A percentile compares a stretch with the other conserved stretches of the same genome.
Evolutionary conservation across 768 basidiomycete genomes (phyloP).

Genomic region (Candolleomyces aberdarensis): DNA sequence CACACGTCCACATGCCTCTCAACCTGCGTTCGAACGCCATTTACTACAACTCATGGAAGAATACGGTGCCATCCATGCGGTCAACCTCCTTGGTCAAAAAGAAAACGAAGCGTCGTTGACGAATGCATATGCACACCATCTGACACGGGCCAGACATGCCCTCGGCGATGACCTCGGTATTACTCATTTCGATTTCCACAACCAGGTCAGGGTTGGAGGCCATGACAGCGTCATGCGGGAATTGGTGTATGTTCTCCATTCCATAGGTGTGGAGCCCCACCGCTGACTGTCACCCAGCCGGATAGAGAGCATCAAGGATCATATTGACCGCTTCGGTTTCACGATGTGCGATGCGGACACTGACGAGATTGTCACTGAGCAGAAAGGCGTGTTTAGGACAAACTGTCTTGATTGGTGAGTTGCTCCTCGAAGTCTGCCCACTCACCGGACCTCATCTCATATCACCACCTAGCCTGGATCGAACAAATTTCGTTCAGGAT

Average conservation of each 20-base stretch:
- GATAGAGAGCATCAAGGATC: conserved; percentile 53
- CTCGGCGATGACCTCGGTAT: conserved; percentile 71
- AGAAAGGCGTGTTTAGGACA: conserved; percentile 89
- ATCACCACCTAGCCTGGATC: conserved; percentile 65
- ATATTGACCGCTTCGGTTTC: conserved; percentile 82
- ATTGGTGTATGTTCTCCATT: conserved; percentile 44
- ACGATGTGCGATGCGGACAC: conserved; percentile 69
- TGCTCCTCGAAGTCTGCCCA: conserved; percentile 2
- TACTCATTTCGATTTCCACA: conserved; percentile 94
- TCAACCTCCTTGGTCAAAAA: conserved; percentile 89
- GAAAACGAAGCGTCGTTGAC: conserved; percentile 90
- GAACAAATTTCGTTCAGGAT: conserved; percentile 97
- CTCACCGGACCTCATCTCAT: conserved; percentile 1
- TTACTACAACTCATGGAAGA: conserved; percentile 83
- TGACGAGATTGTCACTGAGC: conserved; percentile 77
- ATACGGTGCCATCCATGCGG: conserved; percentile 80
- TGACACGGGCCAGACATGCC: conserved; percentile 59
- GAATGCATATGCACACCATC: conserved; percentile 76
- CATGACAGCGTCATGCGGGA: conserved; percentile 84
- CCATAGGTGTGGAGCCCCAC: neutral
- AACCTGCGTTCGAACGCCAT: conserved; percentile 96
- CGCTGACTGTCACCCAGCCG: conserved; percentile 39
- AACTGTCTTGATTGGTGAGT: conserved; percentile 93
- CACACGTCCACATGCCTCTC: conserved; percentile 91
- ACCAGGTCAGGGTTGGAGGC: conserved; percentile 72